These are phyloP conservation scores for Dichotomocladium elegans DNA, from an alignment of 371 early-diverging fungal genomes.

Conservation along the genomic window DNA sequence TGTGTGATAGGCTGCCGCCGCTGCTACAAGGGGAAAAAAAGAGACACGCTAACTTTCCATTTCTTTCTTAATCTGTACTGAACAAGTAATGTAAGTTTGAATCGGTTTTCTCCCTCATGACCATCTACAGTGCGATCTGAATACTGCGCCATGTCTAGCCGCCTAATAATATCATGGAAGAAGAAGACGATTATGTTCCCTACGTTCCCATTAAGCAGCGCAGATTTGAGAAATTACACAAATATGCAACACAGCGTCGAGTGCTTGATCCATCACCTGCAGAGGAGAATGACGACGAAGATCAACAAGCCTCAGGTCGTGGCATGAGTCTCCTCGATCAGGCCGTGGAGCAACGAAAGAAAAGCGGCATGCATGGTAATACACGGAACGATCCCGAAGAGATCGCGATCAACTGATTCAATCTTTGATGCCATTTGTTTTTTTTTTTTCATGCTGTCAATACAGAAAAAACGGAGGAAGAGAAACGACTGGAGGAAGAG, in stretches of 20 bases:
- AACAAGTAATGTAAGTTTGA: no score
- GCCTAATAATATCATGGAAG: no score
- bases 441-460: neutral
- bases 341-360: conserved; percentile 67
- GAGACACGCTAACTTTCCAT: no score
- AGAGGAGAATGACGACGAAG: conserved; percentile 45
- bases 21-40: no score
- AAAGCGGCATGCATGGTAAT: conserved; percentile 49
- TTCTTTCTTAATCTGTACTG: no score
- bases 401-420: neutral
- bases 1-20: no score
- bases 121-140: no score
- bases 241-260: conserved; percentile 43
- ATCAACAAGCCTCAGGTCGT: conserved; percentile 49
- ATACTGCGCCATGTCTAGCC: no score
- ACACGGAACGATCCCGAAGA: neutral
- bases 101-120: no score
- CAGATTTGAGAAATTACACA: conserved; percentile 51
- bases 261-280: conserved; percentile 20
- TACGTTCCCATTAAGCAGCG: conserved; percentile 83
- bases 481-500: conserved; percentile 84
- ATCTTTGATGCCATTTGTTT: neutral
- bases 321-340: conserved; percentile 82
- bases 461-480: conserved; percentile 71
- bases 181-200: conserved; percentile 64